These are phyloP conservation scores for Schwanniomyces vanrijiae DNA, from an alignment of 805 yeast species.

Conservation along the genomic window DNA sequence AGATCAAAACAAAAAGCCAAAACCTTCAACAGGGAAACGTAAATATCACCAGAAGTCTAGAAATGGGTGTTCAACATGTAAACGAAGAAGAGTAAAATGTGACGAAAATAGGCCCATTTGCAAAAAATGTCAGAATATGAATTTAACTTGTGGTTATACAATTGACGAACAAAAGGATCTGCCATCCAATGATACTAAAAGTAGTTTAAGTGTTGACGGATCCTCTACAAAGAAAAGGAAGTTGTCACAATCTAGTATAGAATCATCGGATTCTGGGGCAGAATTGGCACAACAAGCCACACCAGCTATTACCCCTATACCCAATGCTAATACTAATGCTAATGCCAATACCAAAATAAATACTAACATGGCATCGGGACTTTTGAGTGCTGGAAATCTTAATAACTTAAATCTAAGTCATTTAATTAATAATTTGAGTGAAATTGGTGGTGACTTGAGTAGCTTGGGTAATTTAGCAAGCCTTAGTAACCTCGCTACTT, in stretches of 20 bases:
- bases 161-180: conserved; percentile 13
- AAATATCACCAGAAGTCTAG: conserved; percentile 88
- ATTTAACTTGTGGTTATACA: conserved; percentile 69
- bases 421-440: conserved; percentile 39
- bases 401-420: conserved; percentile 44
- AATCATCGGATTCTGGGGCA: neutral
- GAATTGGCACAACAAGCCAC: conserved; percentile 16
- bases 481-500: conserved; percentile 38
- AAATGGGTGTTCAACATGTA: conserved; percentile 87
- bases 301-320: conserved; percentile 15
- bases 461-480: conserved; percentile 38
- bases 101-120: conserved; percentile 85
- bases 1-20: conserved; percentile 7
- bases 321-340: neutral
- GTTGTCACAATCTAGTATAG: neutral
- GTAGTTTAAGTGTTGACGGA: neutral
- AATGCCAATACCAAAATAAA: neutral
- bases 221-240: conserved; percentile 4
- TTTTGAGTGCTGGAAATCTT: conserved; percentile 37
- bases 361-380: conserved; percentile 4
- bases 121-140: conserved; percentile 75
- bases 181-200: conserved; percentile 4
- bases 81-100: conserved; percentile 86
- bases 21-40: conserved; percentile 63
- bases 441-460: conserved; percentile 34